phyloP scores from a whole-genome alignment of 2,329 filamentous ascomycete species.

The Rhexocercosporidium sp. region DNA sequence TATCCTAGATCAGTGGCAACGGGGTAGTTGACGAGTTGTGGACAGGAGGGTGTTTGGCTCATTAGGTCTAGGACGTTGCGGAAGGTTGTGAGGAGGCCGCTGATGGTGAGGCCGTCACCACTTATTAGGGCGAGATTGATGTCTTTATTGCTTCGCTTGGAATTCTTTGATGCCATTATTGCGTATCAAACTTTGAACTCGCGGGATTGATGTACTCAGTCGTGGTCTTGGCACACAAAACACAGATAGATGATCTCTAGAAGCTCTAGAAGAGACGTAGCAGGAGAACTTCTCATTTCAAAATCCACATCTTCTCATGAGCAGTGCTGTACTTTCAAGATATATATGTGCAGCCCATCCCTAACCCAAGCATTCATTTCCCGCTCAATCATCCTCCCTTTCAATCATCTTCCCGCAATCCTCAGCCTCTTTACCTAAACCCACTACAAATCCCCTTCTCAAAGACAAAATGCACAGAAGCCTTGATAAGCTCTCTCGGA shows the following conservation, averaged over 20 bases:
- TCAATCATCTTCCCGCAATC: too few relatives aligned
- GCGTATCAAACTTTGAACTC: neutral
- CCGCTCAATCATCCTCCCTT: too few relatives aligned
- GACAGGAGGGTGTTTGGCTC: neutral
- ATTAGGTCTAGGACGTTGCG: constrained; percentile 4
- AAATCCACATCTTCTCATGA: too few relatives aligned
- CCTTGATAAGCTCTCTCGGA: neutral
- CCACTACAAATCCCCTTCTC: neutral
- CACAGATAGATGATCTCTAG: too few relatives aligned
- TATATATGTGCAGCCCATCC: too few relatives aligned
- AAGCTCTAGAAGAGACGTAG: too few relatives aligned
- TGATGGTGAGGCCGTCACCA: constrained; percentile 2
- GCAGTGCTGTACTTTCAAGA: too few relatives aligned
- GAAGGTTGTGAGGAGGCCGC: constrained; percentile 10
- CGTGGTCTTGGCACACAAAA: neutral
- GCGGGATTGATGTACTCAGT: neutral
- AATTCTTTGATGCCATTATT: neutral
- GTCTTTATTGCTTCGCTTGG: neutral
- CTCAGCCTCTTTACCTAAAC: too few relatives aligned
- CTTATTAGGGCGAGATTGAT: constrained; percentile 8
- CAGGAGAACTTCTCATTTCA: too few relatives aligned
- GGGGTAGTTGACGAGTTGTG: constrained; percentile 2
- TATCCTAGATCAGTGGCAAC: constrained; percentile 5
- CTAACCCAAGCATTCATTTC: too few relatives aligned
- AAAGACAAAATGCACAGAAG: neutral